phyloP scores from a whole-genome alignment of 225 moss, liverwort and hornwort species.

The Pseudoscleropodium purum region DNA sequence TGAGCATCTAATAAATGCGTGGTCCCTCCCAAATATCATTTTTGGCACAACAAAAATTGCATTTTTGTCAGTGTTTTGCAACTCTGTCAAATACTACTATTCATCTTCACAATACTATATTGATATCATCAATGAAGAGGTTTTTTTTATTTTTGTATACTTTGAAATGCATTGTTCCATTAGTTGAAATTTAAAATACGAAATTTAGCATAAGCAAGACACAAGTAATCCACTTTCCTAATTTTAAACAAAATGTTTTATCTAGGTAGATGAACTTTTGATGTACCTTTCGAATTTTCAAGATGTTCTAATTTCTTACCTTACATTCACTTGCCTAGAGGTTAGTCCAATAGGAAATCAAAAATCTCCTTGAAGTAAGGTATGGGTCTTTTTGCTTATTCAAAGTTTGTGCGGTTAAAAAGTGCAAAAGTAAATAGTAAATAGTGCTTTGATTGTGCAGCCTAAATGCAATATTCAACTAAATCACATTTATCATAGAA shows the following conservation, averaged over 20 bases:
- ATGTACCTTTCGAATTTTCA: background rate
- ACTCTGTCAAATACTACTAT: background rate
- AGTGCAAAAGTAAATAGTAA: background rate
- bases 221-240: background rate
- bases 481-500: background rate
- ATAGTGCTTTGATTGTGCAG: background rate
- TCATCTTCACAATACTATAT: background rate
- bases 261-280: background rate
- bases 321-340: fast-evolving
- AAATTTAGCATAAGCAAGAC: background rate
- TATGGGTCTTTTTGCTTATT: no score
- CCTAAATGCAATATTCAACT: background rate
- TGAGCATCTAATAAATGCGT: background rate
- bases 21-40: fast-evolving
- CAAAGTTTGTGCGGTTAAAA: fast-evolving
- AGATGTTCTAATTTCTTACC: background rate
- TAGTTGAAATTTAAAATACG: background rate
- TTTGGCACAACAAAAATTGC: fast-evolving
- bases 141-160: background rate
- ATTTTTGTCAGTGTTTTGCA: background rate
- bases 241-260: background rate
- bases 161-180: background rate
- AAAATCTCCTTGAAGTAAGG: background rate
- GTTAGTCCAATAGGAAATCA: fast-evolving
- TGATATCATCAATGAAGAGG: background rate